Percentiles rank a stretch among this genome's conserved stretches.
phyloP scores from a whole-genome alignment of 176 grass and related monocot genomes.

The Rhynchospora breviuscula region DNA sequence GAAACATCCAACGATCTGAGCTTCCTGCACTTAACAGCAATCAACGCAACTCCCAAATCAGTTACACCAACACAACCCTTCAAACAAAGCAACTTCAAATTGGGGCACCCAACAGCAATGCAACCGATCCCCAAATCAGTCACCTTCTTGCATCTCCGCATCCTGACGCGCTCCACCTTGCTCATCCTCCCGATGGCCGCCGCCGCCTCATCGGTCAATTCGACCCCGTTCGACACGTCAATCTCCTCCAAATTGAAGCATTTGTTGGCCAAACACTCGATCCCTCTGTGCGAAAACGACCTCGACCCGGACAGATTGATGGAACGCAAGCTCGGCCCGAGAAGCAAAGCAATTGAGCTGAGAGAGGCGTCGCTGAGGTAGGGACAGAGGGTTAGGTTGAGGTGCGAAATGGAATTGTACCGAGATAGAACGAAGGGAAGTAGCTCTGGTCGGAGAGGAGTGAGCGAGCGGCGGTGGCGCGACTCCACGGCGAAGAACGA shows the following conservation, averaged over 20 bases:
- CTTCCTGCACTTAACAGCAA: constrained; percentile 66
- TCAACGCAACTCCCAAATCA: constrained; percentile 55
- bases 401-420: constrained; percentile 31
- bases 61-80: constrained; percentile 70
- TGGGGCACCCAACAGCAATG: constrained; percentile 60
- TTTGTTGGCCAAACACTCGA: constrained; percentile 36
- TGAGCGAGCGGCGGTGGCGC: constrained; percentile 55
- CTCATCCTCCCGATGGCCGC: constrained; percentile 40
- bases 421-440: constrained; percentile 38
- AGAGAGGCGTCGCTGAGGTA: constrained; percentile 40
- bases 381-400: constrained; percentile 75
- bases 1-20: constrained; percentile 63
- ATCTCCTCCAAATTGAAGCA: constrained; percentile 47
- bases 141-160: constrained; percentile 56
- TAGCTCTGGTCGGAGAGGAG: constrained; percentile 56
- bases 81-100: constrained; percentile 58
- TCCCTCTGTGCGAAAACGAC: constrained; percentile 40
- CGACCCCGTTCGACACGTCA: constrained; percentile 62
- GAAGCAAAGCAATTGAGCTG: neutral
- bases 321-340: constrained; percentile 16
- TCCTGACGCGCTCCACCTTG: constrained; percentile 28
- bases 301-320: constrained; percentile 63
- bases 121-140: constrained; percentile 79
- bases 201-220: constrained; percentile 41
- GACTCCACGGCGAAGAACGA: constrained; percentile 61